phyloP scores from a whole-genome alignment of 163 green algal genomes.

The Chlamydomonas reinhardtii region DNA sequence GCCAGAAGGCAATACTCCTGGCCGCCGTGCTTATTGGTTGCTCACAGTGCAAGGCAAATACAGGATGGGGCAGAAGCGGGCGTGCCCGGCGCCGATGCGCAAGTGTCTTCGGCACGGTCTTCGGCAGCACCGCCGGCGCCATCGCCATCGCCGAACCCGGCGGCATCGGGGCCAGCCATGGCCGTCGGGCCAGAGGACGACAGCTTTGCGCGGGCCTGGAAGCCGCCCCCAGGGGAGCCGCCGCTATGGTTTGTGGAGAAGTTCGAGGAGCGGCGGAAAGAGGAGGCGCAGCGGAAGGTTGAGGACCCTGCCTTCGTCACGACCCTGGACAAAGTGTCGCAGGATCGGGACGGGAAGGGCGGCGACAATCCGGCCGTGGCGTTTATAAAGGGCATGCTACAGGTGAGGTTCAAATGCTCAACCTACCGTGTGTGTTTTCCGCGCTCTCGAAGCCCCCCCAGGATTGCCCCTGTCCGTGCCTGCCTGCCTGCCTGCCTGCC shows the following conservation, averaged over 20 bases:
- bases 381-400: not conserved
- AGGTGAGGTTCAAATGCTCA: not conserved
- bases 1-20: no score
- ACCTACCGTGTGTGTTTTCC: no score
- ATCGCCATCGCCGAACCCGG: no score
- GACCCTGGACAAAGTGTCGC: constrained; percentile 23
- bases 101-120: no score
- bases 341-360: no score
- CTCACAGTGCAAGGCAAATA: not conserved
- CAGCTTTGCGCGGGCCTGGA: constrained; percentile 11
- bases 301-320: constrained; percentile 7
- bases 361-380: not conserved
- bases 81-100: no score
- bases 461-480: no score
- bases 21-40: not conserved
- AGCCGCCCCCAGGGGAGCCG: constrained; percentile 15
- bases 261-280: constrained; percentile 56
- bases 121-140: no score
- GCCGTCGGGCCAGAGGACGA: not conserved
- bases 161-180: no score
- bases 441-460: no score
- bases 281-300: constrained; percentile 21
- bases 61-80: not conserved
- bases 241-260: constrained; percentile 60
- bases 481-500: no score